phyloP scores from a whole-genome alignment of 176 grass and related monocot genomes.

The Aegilops tauschii region DNA sequence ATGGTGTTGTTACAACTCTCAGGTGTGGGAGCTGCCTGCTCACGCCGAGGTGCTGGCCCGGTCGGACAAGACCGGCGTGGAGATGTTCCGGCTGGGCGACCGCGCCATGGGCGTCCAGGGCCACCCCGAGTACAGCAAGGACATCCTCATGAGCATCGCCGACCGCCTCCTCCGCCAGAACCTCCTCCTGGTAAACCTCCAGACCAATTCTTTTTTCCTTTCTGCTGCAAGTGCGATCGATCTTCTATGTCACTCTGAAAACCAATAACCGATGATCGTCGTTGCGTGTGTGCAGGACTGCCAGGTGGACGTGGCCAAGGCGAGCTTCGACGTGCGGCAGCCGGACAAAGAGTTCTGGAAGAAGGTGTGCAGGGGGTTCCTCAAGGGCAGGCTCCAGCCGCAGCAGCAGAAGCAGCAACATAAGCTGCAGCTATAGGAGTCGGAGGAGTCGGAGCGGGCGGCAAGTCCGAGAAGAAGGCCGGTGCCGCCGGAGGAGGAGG shows the following conservation, averaged over 20 bases:
- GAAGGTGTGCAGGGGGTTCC: slow-evolving; percentile 74
- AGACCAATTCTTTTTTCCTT: too few relatives aligned
- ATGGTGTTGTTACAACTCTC: neutral
- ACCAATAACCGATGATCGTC: too few relatives aligned
- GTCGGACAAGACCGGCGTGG: slow-evolving; percentile 71
- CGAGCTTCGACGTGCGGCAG: slow-evolving; percentile 51
- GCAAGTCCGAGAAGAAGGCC: neutral
- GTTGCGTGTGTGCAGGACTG: slow-evolving; percentile 16
- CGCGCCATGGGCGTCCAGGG: slow-evolving; percentile 87
- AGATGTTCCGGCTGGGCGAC: slow-evolving; percentile 77
- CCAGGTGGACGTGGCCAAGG: slow-evolving; percentile 63
- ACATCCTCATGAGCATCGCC: slow-evolving; percentile 78
- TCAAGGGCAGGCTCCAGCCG: slow-evolving; percentile 53
- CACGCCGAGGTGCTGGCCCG: slow-evolving; percentile 58
- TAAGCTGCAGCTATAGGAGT: slow-evolving; percentile 16
- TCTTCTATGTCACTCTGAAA: too few relatives aligned
- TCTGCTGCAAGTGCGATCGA: too few relatives aligned
- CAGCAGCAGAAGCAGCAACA: slow-evolving; percentile 24
- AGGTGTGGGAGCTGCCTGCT: slow-evolving; percentile 75
- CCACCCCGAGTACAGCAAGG: slow-evolving; percentile 88
- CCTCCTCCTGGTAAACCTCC: slow-evolving; percentile 43
- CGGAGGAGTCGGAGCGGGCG: neutral
- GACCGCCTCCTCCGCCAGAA: slow-evolving; percentile 65
- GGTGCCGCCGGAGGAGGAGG: neutral
- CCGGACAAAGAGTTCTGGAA: slow-evolving; percentile 82